Conservation (phyloP, 768 basidiomycete genomes). For the Hygrocybe coccinea region DNA sequence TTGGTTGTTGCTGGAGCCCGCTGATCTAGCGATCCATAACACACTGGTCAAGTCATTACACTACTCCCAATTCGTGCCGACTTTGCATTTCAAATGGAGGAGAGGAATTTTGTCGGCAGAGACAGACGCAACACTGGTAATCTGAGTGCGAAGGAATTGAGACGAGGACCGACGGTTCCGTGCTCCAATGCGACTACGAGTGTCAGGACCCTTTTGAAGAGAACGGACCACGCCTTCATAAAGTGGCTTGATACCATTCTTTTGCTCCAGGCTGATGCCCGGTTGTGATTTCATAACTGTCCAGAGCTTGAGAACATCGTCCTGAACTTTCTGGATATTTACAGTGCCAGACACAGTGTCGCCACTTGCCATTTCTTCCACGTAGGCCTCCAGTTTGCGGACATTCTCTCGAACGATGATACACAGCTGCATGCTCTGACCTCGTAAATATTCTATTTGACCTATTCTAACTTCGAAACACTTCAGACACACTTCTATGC, state of each 20-base stretch:
- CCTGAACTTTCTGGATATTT: constrained; percentile 97
- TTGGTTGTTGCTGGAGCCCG: no score
- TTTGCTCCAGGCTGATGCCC: constrained; percentile 95
- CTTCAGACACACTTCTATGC: no score
- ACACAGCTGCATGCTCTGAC: no score
- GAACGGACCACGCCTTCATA: constrained; percentile 97
- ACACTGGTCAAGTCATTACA: constrained; percentile 93
- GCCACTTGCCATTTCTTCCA: constrained; percentile 96
- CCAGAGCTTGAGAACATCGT: constrained; percentile 95
- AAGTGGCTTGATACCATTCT: constrained; percentile 87
- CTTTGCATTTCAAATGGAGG: constrained; percentile 94
- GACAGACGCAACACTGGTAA: constrained; percentile 69
- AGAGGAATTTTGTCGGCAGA: constrained; percentile 86
- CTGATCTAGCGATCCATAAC: no score
- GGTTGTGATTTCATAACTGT: constrained; percentile 95
- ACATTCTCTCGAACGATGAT: constrained; percentile 97
- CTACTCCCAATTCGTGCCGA: constrained; percentile 95
- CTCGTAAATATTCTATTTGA: no score
- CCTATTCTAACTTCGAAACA: no score
- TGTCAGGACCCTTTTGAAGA: constrained; percentile 72
- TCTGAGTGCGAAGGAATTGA: constrained; percentile 91
- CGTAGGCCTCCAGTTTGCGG: constrained; percentile 96
- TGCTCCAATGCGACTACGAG: constrained; percentile 46
- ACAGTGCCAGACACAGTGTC: constrained; percentile 77
- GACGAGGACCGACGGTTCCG: constrained; percentile 89